phyloP scores from a whole-genome alignment of 768 basidiomycete species.

The Symmetrospora coprosmae region DNA sequence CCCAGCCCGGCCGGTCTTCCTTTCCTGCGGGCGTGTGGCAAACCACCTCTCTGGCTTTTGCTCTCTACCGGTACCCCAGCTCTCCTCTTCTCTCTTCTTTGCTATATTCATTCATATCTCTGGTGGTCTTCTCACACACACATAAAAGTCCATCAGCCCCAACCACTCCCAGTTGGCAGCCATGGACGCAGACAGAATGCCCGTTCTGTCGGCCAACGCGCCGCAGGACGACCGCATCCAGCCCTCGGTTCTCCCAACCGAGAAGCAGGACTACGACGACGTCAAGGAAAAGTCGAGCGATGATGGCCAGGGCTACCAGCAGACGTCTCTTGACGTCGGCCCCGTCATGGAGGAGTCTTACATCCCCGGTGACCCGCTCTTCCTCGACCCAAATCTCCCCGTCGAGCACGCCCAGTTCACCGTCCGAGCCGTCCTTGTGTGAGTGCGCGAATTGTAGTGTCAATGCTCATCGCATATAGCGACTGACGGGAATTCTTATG shows the following conservation, averaged over 20 bases:
- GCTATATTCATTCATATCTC: no score
- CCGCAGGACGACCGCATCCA: no score
- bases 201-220: no score
- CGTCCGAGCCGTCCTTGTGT: constrained; percentile 16
- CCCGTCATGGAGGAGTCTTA: constrained; percentile 9
- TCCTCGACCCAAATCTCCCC: neutral
- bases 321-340: constrained; percentile 12
- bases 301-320: neutral
- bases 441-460: neutral
- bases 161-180: no score
- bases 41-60: no score
- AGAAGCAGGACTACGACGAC: neutral
- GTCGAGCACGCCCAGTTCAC: constrained; percentile 16
- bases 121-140: no score
- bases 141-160: no score
- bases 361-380: constrained; percentile 11
- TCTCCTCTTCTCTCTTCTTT: no score
- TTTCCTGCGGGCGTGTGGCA: no score
- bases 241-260: neutral
- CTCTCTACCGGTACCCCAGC: no score
- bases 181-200: no score
- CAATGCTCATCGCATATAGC: neutral
- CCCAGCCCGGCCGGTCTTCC: no score
- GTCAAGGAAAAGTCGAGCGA: constrained; percentile 6
- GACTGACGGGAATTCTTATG: neutral